Evolutionary conservation across 768 basidiomycete species (phyloP), one percentile per base, ranked within the genome.

Genomic region (Pulveroboletus frians): DNA sequence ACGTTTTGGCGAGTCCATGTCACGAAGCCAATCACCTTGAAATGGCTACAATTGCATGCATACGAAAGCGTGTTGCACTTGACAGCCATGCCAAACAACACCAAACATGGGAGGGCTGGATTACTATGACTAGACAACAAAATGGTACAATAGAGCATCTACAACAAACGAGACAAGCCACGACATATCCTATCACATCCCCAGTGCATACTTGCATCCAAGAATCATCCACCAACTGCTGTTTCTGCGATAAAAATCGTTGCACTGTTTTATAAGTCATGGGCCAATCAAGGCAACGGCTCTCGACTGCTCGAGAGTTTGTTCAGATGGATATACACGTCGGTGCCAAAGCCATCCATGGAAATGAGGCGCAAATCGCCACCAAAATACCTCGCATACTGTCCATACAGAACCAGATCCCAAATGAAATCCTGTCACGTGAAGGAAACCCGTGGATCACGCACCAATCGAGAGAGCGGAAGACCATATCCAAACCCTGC

Each of bases 331-430:
- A 94, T 91, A 61, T 93, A 94, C 2, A 92, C 88, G 61, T 94
- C 92, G 21, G 88, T 92, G 4, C 92, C 91, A 56, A 88, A 92
- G 4, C 95, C 94, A 57, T 98, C 95, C 94, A 98, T 97, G 31
- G 92, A 88, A 51, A 98, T 98, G 47, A 98, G 68, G 26, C 88
- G 76, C 20, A 98, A 71, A 65, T 97, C 93, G 0, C 91, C 89
- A 0, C 91, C 94, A 60, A 96, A 95, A 66, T 96, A 98, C 39
- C 94, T 74, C 0, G 93, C 92, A 59, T 97, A 98, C 80, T 91
- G 58, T 29, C 4, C 18, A 43, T 6, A 37, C 13, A n/a, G 21
- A 35, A 30, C 2, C 11, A 23, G 32, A 17, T 26, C 21, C n/a
- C 5, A 9, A 11, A 9, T 53, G 18, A 53, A 40, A 44, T 32